These are phyloP conservation scores for Boletus rubroflammeus DNA, from an alignment of 768 basidiomycete species.

Conservation along the genomic window DNA sequence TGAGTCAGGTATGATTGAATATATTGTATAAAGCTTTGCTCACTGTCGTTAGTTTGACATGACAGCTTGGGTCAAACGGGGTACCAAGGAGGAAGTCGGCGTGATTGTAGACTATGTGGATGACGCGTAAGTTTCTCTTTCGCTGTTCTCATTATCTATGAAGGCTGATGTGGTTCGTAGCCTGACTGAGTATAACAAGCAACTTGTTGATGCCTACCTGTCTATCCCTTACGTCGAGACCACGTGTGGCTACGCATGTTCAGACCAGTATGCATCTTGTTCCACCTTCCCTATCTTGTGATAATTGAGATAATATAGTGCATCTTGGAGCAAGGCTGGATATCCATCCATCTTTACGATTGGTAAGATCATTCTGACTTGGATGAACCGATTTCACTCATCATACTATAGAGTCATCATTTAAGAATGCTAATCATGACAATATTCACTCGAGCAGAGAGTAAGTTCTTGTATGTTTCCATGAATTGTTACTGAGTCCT, in stretches of 20 bases:
- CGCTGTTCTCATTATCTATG: slow-evolving; percentile 14
- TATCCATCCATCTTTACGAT: slow-evolving; percentile 84
- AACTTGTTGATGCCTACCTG: slow-evolving; percentile 70
- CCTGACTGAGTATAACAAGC: slow-evolving; percentile 76
- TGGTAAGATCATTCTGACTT: slow-evolving; percentile 28
- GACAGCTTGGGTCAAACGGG: slow-evolving; percentile 91
- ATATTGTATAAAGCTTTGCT: slow-evolving; percentile 6
- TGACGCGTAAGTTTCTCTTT: slow-evolving; percentile 40
- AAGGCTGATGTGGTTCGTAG: slow-evolving; percentile 36
- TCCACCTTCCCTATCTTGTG: slow-evolving; percentile 17
- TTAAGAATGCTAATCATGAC: slow-evolving; percentile 67
- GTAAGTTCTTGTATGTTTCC: slow-evolving; percentile 50
- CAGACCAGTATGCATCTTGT: slow-evolving; percentile 69
- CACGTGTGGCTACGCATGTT: slow-evolving; percentile 91
- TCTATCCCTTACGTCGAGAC: slow-evolving; percentile 81
- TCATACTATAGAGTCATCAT: slow-evolving; percentile 51
- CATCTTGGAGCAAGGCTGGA: slow-evolving; percentile 83
- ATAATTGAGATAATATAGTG: slow-evolving; percentile 35
- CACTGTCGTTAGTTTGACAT: slow-evolving; percentile 71
- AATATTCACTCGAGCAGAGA: slow-evolving; percentile 81
- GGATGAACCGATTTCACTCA: neutral
- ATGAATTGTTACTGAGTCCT: slow-evolving; percentile 30
- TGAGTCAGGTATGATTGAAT: slow-evolving; percentile 29
- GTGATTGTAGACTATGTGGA: slow-evolving; percentile 86
- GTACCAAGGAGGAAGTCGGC: slow-evolving; percentile 74